Evolutionary conservation across 176 grass and related monocot genomes (phyloP), one percentile per base, ranked within the genome.

Genomic region (Musa troglodytarum): DNA sequence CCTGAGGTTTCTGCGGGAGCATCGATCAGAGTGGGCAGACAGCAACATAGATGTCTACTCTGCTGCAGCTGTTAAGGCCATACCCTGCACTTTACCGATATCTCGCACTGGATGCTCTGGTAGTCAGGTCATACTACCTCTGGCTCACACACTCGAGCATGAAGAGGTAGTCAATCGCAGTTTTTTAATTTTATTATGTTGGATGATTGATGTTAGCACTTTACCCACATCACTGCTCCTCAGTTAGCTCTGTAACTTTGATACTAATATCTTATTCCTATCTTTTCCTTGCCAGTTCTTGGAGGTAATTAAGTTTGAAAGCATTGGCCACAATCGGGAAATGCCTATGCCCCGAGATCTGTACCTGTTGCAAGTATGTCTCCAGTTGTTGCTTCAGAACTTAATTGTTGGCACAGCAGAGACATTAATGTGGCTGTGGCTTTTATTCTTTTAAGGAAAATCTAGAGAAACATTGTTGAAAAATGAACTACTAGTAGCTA

Each of bases 1-100:
- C 1, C 22, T 93, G 50, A 69, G 59, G 15, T 87, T 93, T 57
- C 28, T 93, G 73, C 49, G 90, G n/a, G 90, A 93, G 77, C 90
- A 93, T 16, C 84, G 87, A 22, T 93, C 90, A 1, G 87, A 89
- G 69, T 93, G 87, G 90, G 90, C 82, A 53, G 90, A 93, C 74
- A 75, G 85, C 53, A 80, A 79, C 34, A 66, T 93, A 29, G 87
- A 93, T 65, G 85, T 77, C 8, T 93, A 83, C 54, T 89, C 86
- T 83, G 90, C 90, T 65, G 86, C 82, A 9, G 77, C 85, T 8
- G 65, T 83, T 53, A 89, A 80, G 81, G 84, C 86, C 2, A 84
- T 81, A 77, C 83, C 86, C 65, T 85, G 78, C 76, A 83, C 76
- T 72, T 71, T 89, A 55, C 84, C 86, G 11, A 72, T 86, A 68